Percentiles rank a stretch among this genome's conserved stretches.
Conservation (phyloP, 805 yeast species). For the Wickerhamomyces queroliae region DNA sequence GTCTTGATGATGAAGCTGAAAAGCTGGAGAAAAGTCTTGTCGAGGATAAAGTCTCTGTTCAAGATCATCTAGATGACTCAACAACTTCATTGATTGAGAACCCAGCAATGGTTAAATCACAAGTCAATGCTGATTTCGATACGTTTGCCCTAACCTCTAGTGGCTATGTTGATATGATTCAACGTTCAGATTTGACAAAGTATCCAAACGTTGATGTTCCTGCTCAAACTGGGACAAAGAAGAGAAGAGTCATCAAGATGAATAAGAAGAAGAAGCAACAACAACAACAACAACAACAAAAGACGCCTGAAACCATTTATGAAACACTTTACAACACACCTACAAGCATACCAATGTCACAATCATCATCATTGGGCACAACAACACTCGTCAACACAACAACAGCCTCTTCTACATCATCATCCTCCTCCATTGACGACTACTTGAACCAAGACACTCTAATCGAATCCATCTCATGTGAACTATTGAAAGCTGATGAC, state of each 20-base stretch:
- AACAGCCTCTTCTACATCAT: background rate
- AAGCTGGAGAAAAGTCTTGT: background rate
- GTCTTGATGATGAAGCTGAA: slow-evolving; percentile 8
- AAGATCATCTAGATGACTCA: too few species aligned
- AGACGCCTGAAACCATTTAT: too few species aligned
- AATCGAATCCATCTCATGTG: too few species aligned
- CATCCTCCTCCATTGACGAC: slow-evolving; percentile 1
- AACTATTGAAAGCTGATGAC: slow-evolving; percentile 9
- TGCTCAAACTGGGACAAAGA: slow-evolving; percentile 2
- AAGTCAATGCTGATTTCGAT: background rate
- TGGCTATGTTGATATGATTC: slow-evolving; percentile 12
- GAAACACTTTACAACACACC: too few species aligned
- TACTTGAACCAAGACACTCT: slow-evolving; percentile 2
- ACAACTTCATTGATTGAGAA: background rate
- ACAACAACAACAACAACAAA: background rate
- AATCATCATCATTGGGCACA: background rate
- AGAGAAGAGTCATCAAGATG: slow-evolving; percentile 19
- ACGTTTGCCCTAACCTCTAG: slow-evolving; percentile 16
- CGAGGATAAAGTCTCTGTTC: too few species aligned
- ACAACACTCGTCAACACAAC: slow-evolving; percentile 1
- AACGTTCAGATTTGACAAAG: slow-evolving; percentile 11
- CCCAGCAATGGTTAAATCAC: background rate
- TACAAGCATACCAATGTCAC: background rate
- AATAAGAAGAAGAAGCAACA: slow-evolving; percentile 3
- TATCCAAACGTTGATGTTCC: background rate